Base-by-base conservation (phyloP, 2,329 filamentous ascomycete species). In the Apiospora saccharicola region DNA sequence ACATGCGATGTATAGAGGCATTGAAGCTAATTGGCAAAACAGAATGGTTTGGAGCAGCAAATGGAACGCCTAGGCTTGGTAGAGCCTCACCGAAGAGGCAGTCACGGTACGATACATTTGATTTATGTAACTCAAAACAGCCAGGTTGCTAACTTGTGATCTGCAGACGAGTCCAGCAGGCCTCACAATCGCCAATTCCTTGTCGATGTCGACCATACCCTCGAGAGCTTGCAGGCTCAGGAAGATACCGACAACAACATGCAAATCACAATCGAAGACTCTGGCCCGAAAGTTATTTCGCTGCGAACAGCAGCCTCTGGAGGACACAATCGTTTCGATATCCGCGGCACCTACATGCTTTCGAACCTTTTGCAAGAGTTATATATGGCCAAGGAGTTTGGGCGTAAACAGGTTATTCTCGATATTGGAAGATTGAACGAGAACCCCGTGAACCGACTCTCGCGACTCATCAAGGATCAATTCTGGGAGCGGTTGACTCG, bases 241-340 rank as follows among this genome's bases (percentile, higher is more conserved):
- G 96, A 99, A 82, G 96, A 99, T 80, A 97, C 95, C 43, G 95
- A 99, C 83, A 87, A 90, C 72, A 98, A 99, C 82, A 94, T 94
- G 87, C 95, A 98, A 82, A 99, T 99, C 81, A 99, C 96, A 43
- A 97, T 98, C 78, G 96, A 98, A 80, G 96, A 99, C 83, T 89
- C 90, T 75, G 96, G 96, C 0, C 96, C 96, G 69, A 99, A 98
- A 88, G 93, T 94, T 67, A 88, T 98, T 71, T 92, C 93, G 49
- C 86, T 98, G 49, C 93, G 94, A 75, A 98, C 96, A 3, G 93
- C 93, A 41, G 92, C 90, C 30, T 98, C 95, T 47, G 94, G 93
- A 76, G 96, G 95, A 57, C 90, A 93, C 85, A 96, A 95, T 79
- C 91, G 91, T 75, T 95, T 96, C 82, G 95, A 98, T 80, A 90